These are phyloP conservation scores for Diaporthe sp. DNA, from an alignment of 2,329 filamentous ascomycete genomes.

Conservation along the genomic window DNA sequence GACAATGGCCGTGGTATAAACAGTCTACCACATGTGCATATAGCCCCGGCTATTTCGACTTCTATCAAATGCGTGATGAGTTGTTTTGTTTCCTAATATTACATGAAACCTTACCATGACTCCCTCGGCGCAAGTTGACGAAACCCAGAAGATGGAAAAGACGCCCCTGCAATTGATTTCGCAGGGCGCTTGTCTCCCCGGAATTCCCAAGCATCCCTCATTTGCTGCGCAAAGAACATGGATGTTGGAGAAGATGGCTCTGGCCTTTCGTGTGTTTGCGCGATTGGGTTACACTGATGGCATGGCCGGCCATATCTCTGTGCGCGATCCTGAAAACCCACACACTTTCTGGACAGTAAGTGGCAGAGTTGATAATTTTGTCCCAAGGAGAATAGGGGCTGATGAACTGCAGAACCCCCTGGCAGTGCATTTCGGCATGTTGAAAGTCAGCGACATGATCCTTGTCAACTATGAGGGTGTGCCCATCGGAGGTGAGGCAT, in stretches of 20 bases:
- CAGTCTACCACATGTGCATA: no score
- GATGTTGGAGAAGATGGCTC: constrained; percentile 66
- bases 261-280: constrained; percentile 63
- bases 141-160: neutral
- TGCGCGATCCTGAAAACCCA: constrained; percentile 53
- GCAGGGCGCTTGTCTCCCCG: neutral
- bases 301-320: constrained; percentile 61
- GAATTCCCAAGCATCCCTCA: neutral
- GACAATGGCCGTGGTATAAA: no score
- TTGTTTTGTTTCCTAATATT: no score
- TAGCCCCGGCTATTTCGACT: no score
- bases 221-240: constrained; percentile 2
- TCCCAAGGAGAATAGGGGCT: neutral
- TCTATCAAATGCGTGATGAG: no score
- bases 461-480: constrained; percentile 20
- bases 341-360: constrained; percentile 54
- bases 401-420: constrained; percentile 63
- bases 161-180: neutral
- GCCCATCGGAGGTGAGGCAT: constrained; percentile 13
- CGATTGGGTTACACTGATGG: constrained; percentile 62
- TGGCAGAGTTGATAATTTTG: neutral
- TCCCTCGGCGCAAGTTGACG: neutral
- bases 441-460: constrained; percentile 61
- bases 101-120: neutral
- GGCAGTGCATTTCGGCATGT: constrained; percentile 69